phyloP scores from a whole-genome alignment of 805 yeast genomes.

The Ogataea corticis region DNA sequence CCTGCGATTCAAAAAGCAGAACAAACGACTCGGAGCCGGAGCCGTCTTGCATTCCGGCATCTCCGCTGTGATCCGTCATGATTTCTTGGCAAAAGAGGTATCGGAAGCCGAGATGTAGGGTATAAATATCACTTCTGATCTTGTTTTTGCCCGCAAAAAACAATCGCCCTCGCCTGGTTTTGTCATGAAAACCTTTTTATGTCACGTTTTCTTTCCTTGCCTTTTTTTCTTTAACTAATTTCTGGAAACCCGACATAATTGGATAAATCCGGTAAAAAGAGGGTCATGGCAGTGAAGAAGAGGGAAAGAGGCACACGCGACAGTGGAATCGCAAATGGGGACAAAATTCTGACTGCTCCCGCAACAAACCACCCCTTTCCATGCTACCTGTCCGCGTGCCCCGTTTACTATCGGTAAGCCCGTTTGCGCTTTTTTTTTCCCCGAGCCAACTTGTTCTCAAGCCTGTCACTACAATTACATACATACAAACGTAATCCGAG shows the following conservation, averaged over 20 bases:
- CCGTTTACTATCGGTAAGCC: too few species aligned
- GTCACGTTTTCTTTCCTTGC: conserved; percentile 3
- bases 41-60: not conserved
- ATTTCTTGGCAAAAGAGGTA: not conserved
- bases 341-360: too few species aligned
- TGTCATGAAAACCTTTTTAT: not conserved
- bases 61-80: conserved; percentile 4
- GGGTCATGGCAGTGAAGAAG: too few species aligned
- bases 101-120: not conserved
- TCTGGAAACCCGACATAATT: not conserved
- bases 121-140: too few species aligned
- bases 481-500: too few species aligned
- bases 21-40: not conserved
- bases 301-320: too few species aligned
- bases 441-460: too few species aligned
- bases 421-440: too few species aligned
- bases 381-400: too few species aligned
- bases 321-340: too few species aligned
- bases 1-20: conserved; percentile 23
- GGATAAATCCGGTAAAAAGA: not conserved
- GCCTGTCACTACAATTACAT: too few species aligned
- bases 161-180: conserved; percentile 1
- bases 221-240: not conserved
- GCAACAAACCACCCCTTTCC: not conserved
- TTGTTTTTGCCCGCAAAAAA: not conserved